phyloP scores from a whole-genome alignment of 148 eudicot genomes.

The Vaccinium myrtillus region DNA sequence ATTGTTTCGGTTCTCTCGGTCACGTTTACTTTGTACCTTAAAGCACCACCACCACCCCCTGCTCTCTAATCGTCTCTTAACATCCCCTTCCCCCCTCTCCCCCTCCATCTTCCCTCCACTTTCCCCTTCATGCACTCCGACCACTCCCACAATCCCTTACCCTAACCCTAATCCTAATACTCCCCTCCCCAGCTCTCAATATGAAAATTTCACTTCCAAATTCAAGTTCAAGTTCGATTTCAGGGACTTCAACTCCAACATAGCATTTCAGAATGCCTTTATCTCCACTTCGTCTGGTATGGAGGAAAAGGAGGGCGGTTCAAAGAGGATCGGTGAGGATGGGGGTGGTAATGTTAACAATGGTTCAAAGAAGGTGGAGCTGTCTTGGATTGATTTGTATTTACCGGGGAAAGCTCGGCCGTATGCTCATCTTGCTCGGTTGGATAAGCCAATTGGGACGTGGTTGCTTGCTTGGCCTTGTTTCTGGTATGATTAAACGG shows the following conservation, averaged over 20 bases:
- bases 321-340: conserved; percentile 9
- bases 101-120: conserved; percentile 7
- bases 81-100: background rate
- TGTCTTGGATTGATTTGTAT: conserved; percentile 77
- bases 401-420: conserved; percentile 54
- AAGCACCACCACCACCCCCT: background rate
- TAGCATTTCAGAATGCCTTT: conserved; percentile 18
- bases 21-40: conserved; percentile 9
- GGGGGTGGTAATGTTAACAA: background rate
- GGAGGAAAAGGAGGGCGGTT: conserved; percentile 13
- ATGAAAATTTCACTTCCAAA: background rate
- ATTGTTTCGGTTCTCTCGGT: conserved; percentile 18
- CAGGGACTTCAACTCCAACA: conserved; percentile 9
- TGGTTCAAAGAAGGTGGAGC: conserved; percentile 18
- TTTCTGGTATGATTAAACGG: conserved; percentile 55
- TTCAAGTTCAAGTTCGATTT: conserved; percentile 15
- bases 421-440: conserved; percentile 76
- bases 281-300: conserved; percentile 35
- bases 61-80: background rate
- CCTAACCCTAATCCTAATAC: conserved; percentile 3
- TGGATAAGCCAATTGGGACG: conserved; percentile 84
- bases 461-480: conserved; percentile 99
- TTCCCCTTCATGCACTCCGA: background rate
- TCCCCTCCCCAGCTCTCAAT: conserved; percentile 1
- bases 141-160: background rate